phyloP scores from a whole-genome alignment of 768 basidiomycete species.

The Termitomyces heimii region DNA sequence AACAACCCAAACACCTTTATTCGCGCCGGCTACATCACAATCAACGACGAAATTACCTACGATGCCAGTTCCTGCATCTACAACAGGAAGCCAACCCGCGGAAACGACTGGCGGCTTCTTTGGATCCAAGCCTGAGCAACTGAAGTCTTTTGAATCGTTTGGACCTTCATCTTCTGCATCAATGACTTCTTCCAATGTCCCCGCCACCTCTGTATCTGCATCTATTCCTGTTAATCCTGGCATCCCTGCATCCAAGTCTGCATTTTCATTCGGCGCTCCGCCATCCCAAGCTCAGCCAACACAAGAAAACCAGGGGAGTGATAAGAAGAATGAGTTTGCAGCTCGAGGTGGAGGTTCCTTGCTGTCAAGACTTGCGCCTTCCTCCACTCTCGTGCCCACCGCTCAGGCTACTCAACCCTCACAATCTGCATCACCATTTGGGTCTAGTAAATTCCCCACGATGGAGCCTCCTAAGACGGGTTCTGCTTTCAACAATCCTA shows the following conservation, averaged over 20 bases:
- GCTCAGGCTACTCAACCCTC: slow-evolving; percentile 1
- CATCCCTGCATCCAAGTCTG: slow-evolving; percentile 6
- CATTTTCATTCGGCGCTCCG: slow-evolving; percentile 10
- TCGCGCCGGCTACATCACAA: slow-evolving; percentile 9
- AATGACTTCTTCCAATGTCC: background rate
- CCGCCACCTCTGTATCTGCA: background rate
- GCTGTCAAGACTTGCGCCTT: slow-evolving; percentile 17
- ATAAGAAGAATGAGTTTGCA: slow-evolving; percentile 8
- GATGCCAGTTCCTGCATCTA: background rate
- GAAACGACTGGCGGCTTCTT: slow-evolving; percentile 11
- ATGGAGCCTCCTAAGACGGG: slow-evolving; percentile 16
- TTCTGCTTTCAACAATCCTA: slow-evolving; percentile 16
- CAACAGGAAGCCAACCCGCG: slow-evolving; percentile 4
- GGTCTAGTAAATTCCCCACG: slow-evolving; percentile 10
- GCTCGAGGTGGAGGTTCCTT: slow-evolving; percentile 14
- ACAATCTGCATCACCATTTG: slow-evolving; percentile 13
- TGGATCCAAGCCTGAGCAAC: slow-evolving; percentile 1
- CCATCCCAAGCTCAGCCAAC: slow-evolving; percentile 7
- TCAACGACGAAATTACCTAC: slow-evolving; percentile 10
- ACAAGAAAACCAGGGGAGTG: slow-evolving; percentile 4
- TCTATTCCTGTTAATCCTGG: background rate
- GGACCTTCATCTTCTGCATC: slow-evolving; percentile 1
- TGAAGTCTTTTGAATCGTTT: slow-evolving; percentile 6
- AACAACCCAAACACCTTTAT: slow-evolving; percentile 1
- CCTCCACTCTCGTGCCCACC: slow-evolving; percentile 8